Evolutionary conservation across 2,329 filamentous ascomycete species (phyloP).

Genomic region (Xylariomycetidae sp.): DNA sequence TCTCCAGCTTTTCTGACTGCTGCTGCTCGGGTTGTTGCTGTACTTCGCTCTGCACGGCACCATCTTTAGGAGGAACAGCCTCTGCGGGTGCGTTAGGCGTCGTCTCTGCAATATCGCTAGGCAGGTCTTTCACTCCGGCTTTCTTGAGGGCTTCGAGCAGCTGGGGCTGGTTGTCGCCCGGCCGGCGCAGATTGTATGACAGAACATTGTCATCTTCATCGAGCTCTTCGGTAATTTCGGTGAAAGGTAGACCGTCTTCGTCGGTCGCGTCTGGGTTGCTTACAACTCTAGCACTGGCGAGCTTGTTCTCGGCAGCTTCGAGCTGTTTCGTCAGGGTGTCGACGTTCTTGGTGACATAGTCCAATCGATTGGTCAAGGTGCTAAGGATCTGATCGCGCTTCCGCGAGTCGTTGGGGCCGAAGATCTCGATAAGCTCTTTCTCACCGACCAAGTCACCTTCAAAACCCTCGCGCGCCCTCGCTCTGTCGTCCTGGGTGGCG

Average conservation of each 20-base stretch:
- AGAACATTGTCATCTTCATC: conserved; percentile 87
- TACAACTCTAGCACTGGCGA: conserved; percentile 56
- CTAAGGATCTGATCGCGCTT: conserved; percentile 58
- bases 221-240: conserved; percentile 86
- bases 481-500: conserved; percentile 47
- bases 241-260: conserved; percentile 69
- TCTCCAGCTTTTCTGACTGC: conserved; percentile 3
- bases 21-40: conserved; percentile 1
- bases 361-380: conserved; percentile 68
- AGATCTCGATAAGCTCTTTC: conserved; percentile 49
- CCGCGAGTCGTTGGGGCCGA: conserved; percentile 39
- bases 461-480: conserved; percentile 51
- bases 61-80: conserved; percentile 5
- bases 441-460: conserved; percentile 58
- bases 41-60: background rate
- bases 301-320: conserved; percentile 59
- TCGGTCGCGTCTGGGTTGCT: conserved; percentile 56
- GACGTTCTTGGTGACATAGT: conserved; percentile 84
- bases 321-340: conserved; percentile 54
- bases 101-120: conserved; percentile 20
- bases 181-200: conserved; percentile 58
- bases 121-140: conserved; percentile 56
- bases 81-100: conserved; percentile 8
- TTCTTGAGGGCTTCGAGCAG: conserved; percentile 69
- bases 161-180: conserved; percentile 60